Percentiles rank a stretch among this genome's conserved stretches.
phyloP scores from a whole-genome alignment of 176 grass and related monocot genomes.

The Eleusine indica region DNA sequence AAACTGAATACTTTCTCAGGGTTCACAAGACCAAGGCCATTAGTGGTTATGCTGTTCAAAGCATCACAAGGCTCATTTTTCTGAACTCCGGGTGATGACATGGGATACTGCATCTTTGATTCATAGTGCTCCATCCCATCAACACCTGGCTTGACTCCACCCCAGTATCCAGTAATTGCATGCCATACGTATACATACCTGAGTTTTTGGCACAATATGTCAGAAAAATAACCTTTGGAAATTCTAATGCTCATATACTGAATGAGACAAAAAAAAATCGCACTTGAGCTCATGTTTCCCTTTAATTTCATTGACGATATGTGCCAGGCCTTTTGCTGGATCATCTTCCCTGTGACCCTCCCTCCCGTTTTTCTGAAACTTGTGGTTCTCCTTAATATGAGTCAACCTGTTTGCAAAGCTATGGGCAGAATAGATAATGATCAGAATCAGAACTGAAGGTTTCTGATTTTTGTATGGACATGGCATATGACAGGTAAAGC shows the following conservation, averaged over 20 bases:
- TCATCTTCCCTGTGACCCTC: constrained; percentile 65
- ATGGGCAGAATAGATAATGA: constrained; percentile 25
- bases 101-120: constrained; percentile 67
- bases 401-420: constrained; percentile 90
- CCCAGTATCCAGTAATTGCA: constrained; percentile 91
- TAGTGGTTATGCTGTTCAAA: constrained; percentile 61
- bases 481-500: background rate
- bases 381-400: constrained; percentile 92
- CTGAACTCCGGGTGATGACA: constrained; percentile 64
- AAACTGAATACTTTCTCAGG: constrained; percentile 73
- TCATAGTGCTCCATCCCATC: constrained; percentile 67
- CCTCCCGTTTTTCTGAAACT: constrained; percentile 78
- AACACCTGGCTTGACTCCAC: constrained; percentile 61
- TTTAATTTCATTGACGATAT: constrained; percentile 70
- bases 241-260: background rate
- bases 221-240: constrained; percentile 16
- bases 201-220: background rate
- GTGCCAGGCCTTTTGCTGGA: constrained; percentile 58
- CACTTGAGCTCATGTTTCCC: constrained; percentile 76
- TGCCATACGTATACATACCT: constrained; percentile 91
- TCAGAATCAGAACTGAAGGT: constrained; percentile 8
- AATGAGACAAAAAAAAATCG: background rate
- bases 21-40: constrained; percentile 79
- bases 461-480: background rate
- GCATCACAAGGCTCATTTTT: constrained; percentile 57